Conservation (phyloP, 2,329 filamentous ascomycete species). For the Pseudocercospora fuligena region DNA sequence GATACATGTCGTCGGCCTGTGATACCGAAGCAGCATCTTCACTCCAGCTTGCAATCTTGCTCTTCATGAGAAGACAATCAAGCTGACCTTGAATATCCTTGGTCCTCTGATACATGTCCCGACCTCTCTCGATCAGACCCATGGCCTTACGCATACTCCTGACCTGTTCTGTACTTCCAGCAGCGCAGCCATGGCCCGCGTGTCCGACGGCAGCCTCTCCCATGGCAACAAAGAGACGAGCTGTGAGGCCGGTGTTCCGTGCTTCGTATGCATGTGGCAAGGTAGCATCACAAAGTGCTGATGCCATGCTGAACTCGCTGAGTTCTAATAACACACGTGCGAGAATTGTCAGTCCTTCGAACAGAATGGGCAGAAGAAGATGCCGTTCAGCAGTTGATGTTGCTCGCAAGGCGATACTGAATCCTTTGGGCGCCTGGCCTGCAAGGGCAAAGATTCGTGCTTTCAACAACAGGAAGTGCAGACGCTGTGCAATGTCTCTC, state of each 20-base stretch:
- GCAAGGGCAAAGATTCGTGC: conserved; percentile 70
- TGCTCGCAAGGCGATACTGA: conserved; percentile 77
- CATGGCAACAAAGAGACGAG: conserved; percentile 70
- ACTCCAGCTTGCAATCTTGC: conserved; percentile 72
- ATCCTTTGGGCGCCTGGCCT: conserved; percentile 73
- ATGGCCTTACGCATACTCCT: conserved; percentile 35
- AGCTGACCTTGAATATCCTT: conserved; percentile 73
- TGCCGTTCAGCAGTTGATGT: conserved; percentile 74
- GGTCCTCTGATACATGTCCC: conserved; percentile 65
- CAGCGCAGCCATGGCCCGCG: conserved; percentile 58
- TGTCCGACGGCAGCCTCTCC: conserved; percentile 80
- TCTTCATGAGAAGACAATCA: conserved; percentile 82
- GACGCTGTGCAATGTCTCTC: conserved; percentile 67
- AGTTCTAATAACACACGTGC: conserved; percentile 71
- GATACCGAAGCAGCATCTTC: conserved; percentile 56
- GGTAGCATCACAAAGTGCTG: conserved; percentile 67
- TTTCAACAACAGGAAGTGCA: conserved; percentile 75
- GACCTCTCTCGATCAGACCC: conserved; percentile 37
- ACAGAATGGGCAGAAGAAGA: conserved; percentile 70
- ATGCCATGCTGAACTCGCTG: conserved; percentile 71
- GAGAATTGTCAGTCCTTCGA: conserved; percentile 71
- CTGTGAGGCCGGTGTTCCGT: conserved; percentile 65
- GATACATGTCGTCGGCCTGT: conserved; percentile 33
- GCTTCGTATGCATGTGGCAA: conserved; percentile 76
- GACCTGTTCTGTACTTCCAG: conserved; percentile 33